A percentile compares a stretch with the other conserved stretches of the same genome.
These are phyloP conservation scores for Cercospora janseana DNA, from an alignment of 2,329 filamentous ascomycete species.

Conservation along the genomic window DNA sequence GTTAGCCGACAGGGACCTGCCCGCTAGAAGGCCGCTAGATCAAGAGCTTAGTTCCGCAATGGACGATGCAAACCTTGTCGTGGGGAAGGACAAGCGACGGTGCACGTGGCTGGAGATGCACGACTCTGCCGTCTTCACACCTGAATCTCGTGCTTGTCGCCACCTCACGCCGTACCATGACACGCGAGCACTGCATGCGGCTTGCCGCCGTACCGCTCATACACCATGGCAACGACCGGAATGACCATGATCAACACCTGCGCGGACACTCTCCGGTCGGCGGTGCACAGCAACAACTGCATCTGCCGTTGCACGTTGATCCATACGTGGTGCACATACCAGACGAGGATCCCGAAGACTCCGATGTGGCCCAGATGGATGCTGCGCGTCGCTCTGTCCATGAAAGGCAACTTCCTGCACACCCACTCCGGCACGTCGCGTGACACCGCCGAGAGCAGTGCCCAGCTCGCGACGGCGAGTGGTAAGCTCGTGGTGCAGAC, in stretches of 20 bases:
- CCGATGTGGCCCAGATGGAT: neutral
- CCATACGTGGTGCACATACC: neutral
- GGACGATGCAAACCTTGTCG: too few species aligned
- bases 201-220: neutral
- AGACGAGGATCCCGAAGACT: neutral
- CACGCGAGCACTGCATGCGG: too few species aligned
- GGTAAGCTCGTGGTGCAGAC: neutral
- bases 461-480: neutral
- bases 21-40: too few species aligned
- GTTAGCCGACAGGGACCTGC: too few species aligned
- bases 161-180: neutral
- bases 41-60: too few species aligned
- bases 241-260: slow-evolving; percentile 4
- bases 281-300: slow-evolving; percentile 1
- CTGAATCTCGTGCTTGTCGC: neutral
- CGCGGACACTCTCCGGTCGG: neutral
- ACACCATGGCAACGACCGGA: neutral
- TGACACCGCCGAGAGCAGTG: neutral
- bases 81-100: too few species aligned
- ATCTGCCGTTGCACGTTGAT: neutral
- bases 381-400: slow-evolving; percentile 1
- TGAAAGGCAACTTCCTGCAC: neutral
- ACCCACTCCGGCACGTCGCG: neutral
- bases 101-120: too few species aligned
- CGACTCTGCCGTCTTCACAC: neutral